These are phyloP conservation scores for Tylopilus felleus DNA, from an alignment of 768 basidiomycete genomes.

Conservation along the genomic window DNA sequence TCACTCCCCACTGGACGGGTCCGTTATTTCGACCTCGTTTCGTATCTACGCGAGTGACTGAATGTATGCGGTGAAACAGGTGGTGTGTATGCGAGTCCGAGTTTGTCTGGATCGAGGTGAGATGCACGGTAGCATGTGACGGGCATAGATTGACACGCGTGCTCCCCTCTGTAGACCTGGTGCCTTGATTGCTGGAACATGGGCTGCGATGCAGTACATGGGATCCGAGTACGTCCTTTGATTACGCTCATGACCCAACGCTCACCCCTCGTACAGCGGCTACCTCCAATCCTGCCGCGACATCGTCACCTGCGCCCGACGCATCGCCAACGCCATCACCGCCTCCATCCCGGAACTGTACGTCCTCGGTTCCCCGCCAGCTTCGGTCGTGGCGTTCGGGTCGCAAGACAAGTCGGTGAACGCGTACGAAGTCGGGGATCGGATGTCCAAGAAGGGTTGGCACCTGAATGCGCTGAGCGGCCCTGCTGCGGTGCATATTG, in stretches of 20 bases:
- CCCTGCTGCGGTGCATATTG: slow-evolving; percentile 87
- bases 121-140: slow-evolving; percentile 12
- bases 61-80: slow-evolving; percentile 38
- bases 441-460: slow-evolving; percentile 85
- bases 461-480: slow-evolving; percentile 81
- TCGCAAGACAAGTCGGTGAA: slow-evolving; percentile 53
- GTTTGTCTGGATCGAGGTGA: slow-evolving; percentile 86
- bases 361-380: slow-evolving; percentile 84
- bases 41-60: neutral
- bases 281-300: slow-evolving; percentile 81
- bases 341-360: slow-evolving; percentile 77
- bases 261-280: slow-evolving; percentile 47
- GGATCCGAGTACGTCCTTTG: slow-evolving; percentile 65
- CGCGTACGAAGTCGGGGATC: slow-evolving; percentile 87
- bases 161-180: slow-evolving; percentile 64
- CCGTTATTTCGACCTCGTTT: too few relatives aligned
- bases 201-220: slow-evolving; percentile 50
- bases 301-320: slow-evolving; percentile 74
- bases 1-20: slow-evolving; percentile 79
- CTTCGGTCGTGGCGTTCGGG: slow-evolving; percentile 88
- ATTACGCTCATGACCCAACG: too few relatives aligned
- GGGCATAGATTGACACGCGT: neutral
- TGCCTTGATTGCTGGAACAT: slow-evolving; percentile 88
- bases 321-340: slow-evolving; percentile 64
- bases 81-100: slow-evolving; percentile 88